phyloP scores from a whole-genome alignment of 805 yeast genomes.

The Tetrapisispora taiwanensis region DNA sequence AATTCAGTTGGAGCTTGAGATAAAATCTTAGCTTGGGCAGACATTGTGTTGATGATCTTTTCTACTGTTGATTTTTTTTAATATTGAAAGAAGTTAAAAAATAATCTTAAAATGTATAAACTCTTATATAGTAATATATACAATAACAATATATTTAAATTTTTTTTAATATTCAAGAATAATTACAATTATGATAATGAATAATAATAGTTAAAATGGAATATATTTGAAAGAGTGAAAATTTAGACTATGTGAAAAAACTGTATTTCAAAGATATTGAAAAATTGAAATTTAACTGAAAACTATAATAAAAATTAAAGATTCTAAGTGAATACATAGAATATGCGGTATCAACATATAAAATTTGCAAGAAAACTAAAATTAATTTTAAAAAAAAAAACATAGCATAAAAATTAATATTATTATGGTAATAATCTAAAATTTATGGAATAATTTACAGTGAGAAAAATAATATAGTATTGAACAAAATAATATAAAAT shows the following conservation, averaged over 20 bases:
- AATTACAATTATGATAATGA: background rate
- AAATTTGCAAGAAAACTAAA: background rate
- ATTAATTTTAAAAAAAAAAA: background rate
- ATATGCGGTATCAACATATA: background rate
- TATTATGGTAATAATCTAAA: no score
- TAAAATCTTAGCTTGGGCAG: slow-evolving; percentile 87
- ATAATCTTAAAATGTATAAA: background rate
- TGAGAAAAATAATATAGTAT: background rate
- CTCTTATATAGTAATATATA: background rate
- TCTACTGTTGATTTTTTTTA: slow-evolving; percentile 1
- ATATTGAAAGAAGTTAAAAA: background rate
- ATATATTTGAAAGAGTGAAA: background rate
- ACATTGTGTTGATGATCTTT: slow-evolving; percentile 45
- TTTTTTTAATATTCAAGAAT: slow-evolving; percentile 1
- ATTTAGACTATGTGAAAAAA: background rate
- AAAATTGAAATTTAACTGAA: background rate
- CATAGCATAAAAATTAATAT: background rate
- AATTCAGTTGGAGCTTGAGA: slow-evolving; percentile 94
- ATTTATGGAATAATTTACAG: background rate
- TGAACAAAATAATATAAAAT: background rate
- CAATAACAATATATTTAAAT: background rate
- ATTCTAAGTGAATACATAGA: background rate
- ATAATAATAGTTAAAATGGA: background rate
- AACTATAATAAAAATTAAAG: background rate
- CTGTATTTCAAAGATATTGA: background rate